Base-by-base conservation (phyloP, 2,329 filamentous ascomycete species). In the Epichloe hybrida region DNA sequence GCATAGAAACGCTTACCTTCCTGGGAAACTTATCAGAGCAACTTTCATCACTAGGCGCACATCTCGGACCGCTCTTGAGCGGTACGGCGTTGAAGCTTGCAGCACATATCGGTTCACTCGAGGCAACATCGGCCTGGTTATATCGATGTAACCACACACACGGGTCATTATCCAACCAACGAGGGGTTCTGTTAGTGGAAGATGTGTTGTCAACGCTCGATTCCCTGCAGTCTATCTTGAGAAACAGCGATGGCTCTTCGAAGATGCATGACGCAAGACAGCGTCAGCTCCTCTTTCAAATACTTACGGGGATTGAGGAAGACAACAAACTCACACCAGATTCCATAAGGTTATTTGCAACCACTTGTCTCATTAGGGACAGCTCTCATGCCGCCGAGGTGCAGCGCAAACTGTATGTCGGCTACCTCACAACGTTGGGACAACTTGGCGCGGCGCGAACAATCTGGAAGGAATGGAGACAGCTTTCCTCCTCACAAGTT, bases 1-100 rank as follows among this genome's bases (percentile, higher is more conserved):
- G 23, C 13, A 53, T 56, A 5, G 55, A 63, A 46, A 54, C 54
- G 11, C 57, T 74, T 39, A 53, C 59, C 1, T 64, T 74, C 47
- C 55, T 75, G 23, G 69, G 72, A 49, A 71, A 72, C 53, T 50
- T 74, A 13, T 56, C 61, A 27, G 59, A 68, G 42, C 64, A 62
- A 42, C 56, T 71, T 9, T 56, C 62, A 3, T 52, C 53, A 7
- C 51, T 58, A 20, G 55, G 52, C 5, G 47, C 55, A 6, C 51
- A 56, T 23, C 43, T 69, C 5, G 58, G 64, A 12, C 42, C 54
- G 0, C 44, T 59, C 2, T 53, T 72, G 8, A 60, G 62, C 41
- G 58, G 59, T 15, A 50, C 64, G 34, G 66, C 59, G 1, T 52
- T 69, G 47, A 55, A 52, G 46, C 52, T 65, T 38, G 66, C 68